Evolutionary conservation across 2,329 filamentous ascomycete species (phyloP).

Genomic region (Diaporthe citri): DNA sequence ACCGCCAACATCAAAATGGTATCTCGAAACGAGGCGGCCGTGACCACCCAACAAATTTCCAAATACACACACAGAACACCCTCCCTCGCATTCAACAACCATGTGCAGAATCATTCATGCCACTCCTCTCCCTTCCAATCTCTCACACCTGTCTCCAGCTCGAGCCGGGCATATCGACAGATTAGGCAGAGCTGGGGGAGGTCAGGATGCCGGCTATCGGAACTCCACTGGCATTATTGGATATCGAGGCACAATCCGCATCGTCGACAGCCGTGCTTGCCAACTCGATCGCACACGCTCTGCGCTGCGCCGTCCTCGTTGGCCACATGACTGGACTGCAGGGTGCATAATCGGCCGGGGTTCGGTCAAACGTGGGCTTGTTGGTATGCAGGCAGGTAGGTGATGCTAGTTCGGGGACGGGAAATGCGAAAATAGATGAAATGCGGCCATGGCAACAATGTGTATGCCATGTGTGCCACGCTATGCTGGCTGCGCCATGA

Average conservation of each 20-base stretch:
- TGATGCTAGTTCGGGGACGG: constrained; percentile 16
- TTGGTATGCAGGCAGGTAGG: constrained; percentile 6
- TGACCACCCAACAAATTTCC: constrained; percentile 14
- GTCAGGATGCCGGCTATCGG: constrained; percentile 15
- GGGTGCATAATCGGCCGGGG: constrained; percentile 5
- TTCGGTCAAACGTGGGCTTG: constrained; percentile 23
- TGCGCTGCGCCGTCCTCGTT: constrained; percentile 28
- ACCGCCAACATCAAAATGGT: constrained; percentile 33
- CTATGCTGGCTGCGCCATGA: neutral
- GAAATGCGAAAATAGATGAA: constrained; percentile 16
- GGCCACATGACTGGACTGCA: constrained; percentile 13
- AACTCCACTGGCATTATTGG: constrained; percentile 19
- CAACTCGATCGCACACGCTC: constrained; percentile 26
- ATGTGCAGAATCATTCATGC: constrained; percentile 7
- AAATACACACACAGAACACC: constrained; percentile 28
- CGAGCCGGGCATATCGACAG: neutral
- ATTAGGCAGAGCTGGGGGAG: neutral
- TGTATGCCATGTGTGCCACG: constrained; percentile 13
- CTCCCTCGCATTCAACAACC: constrained; percentile 1
- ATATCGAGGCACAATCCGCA: constrained; percentile 18
- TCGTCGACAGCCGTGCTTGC: constrained; percentile 19
- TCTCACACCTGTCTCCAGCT: constrained; percentile 13
- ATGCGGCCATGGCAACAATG: constrained; percentile 17
- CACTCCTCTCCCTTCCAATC: neutral
- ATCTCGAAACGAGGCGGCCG: constrained; percentile 18